Conservation (phyloP, 305 asterid species). For the Coffea humblotiana region DNA sequence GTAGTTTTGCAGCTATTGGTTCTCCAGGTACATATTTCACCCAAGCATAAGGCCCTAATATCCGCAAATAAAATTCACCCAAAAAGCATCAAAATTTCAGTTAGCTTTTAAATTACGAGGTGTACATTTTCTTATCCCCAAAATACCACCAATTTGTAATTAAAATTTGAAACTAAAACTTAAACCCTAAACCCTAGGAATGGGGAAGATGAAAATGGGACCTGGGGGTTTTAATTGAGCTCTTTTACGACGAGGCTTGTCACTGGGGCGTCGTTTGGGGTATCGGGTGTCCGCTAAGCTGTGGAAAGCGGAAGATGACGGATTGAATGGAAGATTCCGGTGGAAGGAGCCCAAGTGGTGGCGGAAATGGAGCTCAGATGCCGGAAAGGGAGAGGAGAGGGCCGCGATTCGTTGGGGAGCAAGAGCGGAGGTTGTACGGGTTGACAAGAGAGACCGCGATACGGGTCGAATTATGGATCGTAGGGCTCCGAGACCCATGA, state of each 20-base stretch:
- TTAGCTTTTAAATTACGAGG: background rate
- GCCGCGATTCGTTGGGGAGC: slow-evolving; percentile 25
- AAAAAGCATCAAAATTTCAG: background rate
- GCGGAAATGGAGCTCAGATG: slow-evolving; percentile 44
- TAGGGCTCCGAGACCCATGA: slow-evolving; percentile 67
- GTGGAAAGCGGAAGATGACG: slow-evolving; percentile 54
- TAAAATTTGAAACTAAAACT: background rate
- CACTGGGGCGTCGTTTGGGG: slow-evolving; percentile 64
- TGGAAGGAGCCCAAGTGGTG: slow-evolving; percentile 26
- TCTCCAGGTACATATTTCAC: slow-evolving; percentile 64
- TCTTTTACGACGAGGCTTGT: slow-evolving; percentile 64
- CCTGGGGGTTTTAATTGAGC: slow-evolving; percentile 69
- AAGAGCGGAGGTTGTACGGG: slow-evolving; percentile 28
- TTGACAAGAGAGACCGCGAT: slow-evolving; percentile 38
- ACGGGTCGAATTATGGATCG: slow-evolving; percentile 64
- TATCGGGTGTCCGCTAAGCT: slow-evolving; percentile 67
- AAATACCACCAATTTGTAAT: background rate
- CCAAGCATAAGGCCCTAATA: slow-evolving; percentile 80
- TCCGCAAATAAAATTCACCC: slow-evolving; percentile 17
- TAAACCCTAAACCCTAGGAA: slow-evolving; percentile 14
- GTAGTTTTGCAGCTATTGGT: slow-evolving; percentile 66
- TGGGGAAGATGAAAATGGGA: slow-evolving; percentile 12
- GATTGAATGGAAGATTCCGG: slow-evolving; percentile 47
- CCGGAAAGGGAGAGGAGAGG: slow-evolving; percentile 23
- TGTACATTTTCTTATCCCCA: background rate